phyloP scores from a whole-genome alignment of 2,329 filamentous ascomycete species.

The Aphanocladium album region DNA sequence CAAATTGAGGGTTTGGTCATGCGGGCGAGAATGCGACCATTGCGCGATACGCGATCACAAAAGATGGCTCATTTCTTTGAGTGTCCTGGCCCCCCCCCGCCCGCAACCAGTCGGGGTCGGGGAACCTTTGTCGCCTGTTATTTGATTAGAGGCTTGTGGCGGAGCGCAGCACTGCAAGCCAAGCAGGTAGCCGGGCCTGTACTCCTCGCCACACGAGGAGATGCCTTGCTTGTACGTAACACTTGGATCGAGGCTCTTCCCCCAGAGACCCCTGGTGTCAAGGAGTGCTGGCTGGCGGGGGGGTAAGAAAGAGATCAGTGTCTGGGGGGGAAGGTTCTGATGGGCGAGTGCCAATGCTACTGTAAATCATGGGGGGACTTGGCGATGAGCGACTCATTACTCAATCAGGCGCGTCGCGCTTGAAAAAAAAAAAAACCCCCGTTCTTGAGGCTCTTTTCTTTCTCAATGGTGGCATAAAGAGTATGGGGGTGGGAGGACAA shows the following conservation, averaged over 20 bases:
- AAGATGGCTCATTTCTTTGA: background rate
- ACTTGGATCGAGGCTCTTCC: background rate
- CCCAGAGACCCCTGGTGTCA: background rate
- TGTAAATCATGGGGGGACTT: no score
- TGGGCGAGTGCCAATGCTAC: no score
- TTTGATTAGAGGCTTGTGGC: no score
- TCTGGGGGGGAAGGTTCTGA: no score
- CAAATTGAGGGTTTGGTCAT: background rate
- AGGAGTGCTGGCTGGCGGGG: background rate
- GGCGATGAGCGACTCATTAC: no score
- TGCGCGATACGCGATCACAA: background rate
- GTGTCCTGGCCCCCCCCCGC: no score
- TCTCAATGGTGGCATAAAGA: no score
- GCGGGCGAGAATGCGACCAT: background rate
- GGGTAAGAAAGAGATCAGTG: background rate
- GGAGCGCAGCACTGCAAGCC: background rate
- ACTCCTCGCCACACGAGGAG: background rate
- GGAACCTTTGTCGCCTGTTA: conserved; percentile 8
- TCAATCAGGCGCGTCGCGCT: no score
- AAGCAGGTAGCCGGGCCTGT: background rate
- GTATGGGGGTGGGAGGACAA: no score
- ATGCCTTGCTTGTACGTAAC: background rate
- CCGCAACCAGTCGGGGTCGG: background rate
- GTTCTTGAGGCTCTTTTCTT: no score
- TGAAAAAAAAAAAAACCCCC: no score